Evolutionary conservation across 306 rosid genomes (phyloP).

Genomic region (Purshia tridentata): DNA sequence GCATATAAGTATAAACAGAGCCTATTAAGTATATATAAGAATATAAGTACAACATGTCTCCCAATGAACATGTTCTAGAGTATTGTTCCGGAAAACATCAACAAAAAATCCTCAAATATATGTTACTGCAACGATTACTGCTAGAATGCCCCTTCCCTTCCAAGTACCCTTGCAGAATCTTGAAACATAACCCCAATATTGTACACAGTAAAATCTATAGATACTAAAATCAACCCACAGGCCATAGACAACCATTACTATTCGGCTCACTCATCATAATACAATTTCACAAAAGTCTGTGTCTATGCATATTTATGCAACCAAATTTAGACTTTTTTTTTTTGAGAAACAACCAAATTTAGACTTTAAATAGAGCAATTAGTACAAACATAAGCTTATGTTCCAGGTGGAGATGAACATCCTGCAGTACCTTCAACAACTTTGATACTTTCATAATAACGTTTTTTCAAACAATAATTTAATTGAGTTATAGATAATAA

Average conservation of each 20-base stretch:
- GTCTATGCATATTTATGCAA: background rate
- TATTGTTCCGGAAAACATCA: slow-evolving; percentile 59
- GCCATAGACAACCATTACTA: background rate
- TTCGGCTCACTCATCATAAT: background rate
- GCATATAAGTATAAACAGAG: too few relatives aligned
- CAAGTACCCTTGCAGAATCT: too few relatives aligned
- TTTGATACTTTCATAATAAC: too few relatives aligned
- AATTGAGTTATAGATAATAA: too few relatives aligned
- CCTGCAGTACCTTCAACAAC: too few relatives aligned
- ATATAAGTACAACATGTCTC: slow-evolving; percentile 95
- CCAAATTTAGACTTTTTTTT: background rate
- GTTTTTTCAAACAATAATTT: too few relatives aligned
- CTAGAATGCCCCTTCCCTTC: too few relatives aligned
- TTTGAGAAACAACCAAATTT: background rate
- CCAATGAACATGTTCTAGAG: slow-evolving; percentile 91
- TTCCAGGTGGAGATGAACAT: too few relatives aligned
- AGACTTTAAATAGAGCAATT: background rate
- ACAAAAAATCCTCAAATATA: slow-evolving; percentile 11
- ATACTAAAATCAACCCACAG: background rate
- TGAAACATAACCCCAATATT: too few relatives aligned
- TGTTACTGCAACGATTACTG: background rate
- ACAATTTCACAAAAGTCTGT: background rate
- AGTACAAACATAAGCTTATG: too few relatives aligned
- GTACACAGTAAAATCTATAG: too few relatives aligned
- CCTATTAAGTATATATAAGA: too few relatives aligned